phyloP scores from a whole-genome alignment of 2,329 filamentous ascomycete genomes.

The Hawksworthiomyces lignivorus region DNA sequence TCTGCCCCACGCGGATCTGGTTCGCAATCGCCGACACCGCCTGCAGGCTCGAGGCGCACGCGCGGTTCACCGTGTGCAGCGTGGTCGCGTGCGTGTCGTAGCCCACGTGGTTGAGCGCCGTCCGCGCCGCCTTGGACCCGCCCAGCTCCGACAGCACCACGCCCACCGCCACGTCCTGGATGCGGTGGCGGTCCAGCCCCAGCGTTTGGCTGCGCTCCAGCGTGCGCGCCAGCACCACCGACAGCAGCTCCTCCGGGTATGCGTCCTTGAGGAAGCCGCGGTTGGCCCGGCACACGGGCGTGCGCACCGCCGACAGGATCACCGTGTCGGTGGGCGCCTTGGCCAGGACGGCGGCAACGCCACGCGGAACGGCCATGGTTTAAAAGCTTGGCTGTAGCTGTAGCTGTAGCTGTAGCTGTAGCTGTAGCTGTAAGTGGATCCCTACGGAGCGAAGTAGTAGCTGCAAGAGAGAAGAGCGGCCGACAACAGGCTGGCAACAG shows the following conservation, averaged over 20 bases:
- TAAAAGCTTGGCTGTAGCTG: no score
- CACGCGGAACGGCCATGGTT: constrained; percentile 48
- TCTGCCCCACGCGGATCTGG: constrained; percentile 65
- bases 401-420: no score
- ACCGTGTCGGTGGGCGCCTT: constrained; percentile 78
- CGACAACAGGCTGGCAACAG: no score
- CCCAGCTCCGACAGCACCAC: constrained; percentile 88
- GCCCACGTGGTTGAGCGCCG: constrained; percentile 81
- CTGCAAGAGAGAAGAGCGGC: no score
- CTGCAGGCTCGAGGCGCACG: constrained; percentile 72
- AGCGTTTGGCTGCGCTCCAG: constrained; percentile 57
- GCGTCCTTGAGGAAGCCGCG: constrained; percentile 80
- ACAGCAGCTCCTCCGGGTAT: constrained; percentile 83
- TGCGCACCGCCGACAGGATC: constrained; percentile 84
- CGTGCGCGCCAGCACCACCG: constrained; percentile 58
- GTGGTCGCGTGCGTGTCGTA: constrained; percentile 58
- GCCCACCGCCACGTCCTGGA: constrained; percentile 79
- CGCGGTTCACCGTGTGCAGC: constrained; percentile 83
- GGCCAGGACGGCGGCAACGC: constrained; percentile 66
- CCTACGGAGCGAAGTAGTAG: no score
- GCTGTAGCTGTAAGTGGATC: no score
- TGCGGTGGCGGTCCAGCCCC: constrained; percentile 58
- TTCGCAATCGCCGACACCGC: constrained; percentile 68
- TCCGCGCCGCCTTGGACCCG: constrained; percentile 81
- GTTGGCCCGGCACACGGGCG: constrained; percentile 75